Evolutionary conservation across 2,329 filamentous ascomycete species (phyloP).

Genomic region (Apiospora rasikravindrae): DNA sequence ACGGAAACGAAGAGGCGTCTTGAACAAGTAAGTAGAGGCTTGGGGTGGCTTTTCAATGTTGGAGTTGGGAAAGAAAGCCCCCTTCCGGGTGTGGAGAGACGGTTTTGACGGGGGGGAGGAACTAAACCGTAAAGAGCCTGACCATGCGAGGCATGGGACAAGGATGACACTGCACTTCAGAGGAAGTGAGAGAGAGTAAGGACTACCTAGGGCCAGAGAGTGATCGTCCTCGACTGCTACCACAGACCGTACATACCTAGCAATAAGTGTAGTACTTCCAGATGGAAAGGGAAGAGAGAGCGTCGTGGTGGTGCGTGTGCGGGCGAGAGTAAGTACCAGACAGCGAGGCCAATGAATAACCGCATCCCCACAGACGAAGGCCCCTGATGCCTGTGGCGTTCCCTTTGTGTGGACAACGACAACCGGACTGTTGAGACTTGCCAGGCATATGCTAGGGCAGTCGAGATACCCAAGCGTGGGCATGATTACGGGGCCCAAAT

Average conservation of each 20-base stretch:
- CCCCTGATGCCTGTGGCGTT: constrained; percentile 36
- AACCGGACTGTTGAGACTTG: constrained; percentile 32
- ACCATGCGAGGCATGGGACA: constrained; percentile 41
- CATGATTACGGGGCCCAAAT: constrained; percentile 40
- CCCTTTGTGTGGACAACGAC: constrained; percentile 24
- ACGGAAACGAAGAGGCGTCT: constrained; percentile 30
- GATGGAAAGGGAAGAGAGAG: constrained; percentile 18
- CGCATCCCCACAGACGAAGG: constrained; percentile 33
- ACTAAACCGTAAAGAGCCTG: constrained; percentile 46
- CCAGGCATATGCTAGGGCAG: constrained; percentile 21
- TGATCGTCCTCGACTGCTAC: constrained; percentile 34
- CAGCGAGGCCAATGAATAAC: background rate
- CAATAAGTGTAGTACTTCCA: constrained; percentile 26
- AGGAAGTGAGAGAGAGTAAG: constrained; percentile 3
- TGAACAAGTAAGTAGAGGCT: constrained; percentile 15
- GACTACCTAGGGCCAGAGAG: constrained; percentile 37
- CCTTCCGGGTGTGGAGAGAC: constrained; percentile 41
- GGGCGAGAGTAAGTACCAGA: background rate
- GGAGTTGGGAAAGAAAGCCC: constrained; percentile 34
- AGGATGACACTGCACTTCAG: constrained; percentile 14
- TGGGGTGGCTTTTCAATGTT: constrained; percentile 40
- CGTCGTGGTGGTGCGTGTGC: background rate
- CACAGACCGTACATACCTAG: constrained; percentile 16
- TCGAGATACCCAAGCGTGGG: constrained; percentile 27
- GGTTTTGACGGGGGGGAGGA: constrained; percentile 40